Conservation (phyloP, 2,329 filamentous ascomycete genomes). For the Cladosporium velox region DNA sequence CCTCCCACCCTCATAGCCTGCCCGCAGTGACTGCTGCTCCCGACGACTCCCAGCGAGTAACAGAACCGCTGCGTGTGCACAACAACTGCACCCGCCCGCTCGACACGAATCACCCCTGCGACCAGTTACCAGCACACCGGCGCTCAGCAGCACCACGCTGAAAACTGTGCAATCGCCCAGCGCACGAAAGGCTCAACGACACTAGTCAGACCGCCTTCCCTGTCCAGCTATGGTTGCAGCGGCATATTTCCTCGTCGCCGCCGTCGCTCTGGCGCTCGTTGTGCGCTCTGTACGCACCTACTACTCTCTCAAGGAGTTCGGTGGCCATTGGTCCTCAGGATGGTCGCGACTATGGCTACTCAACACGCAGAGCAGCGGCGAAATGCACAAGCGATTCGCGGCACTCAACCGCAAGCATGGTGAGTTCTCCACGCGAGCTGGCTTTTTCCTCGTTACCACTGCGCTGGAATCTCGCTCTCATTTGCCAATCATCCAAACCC, state of each 20-base stretch:
- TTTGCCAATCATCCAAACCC: neutral
- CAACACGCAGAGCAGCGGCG: slow-evolving; percentile 38
- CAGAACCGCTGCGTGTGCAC: neutral
- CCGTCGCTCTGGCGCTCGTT: slow-evolving; percentile 29
- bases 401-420: slow-evolving; percentile 42
- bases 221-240: slow-evolving; percentile 29
- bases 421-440: slow-evolving; percentile 28
- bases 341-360: slow-evolving; percentile 45
- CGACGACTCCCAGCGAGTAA: neutral
- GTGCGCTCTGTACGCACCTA: slow-evolving; percentile 36
- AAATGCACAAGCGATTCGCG: slow-evolving; percentile 43
- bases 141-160: slow-evolving; percentile 9
- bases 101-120: slow-evolving; percentile 8
- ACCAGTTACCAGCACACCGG: slow-evolving; percentile 12
- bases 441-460: slow-evolving; percentile 18
- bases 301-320: slow-evolving; percentile 38
- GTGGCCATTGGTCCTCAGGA: slow-evolving; percentile 41
- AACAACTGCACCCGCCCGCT: slow-evolving; percentile 14
- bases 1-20: neutral
- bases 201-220: slow-evolving; percentile 16
- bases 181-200: slow-evolving; percentile 4
- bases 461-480: slow-evolving; percentile 11
- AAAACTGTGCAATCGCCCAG: slow-evolving; percentile 13
- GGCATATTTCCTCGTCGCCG: slow-evolving; percentile 28
- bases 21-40: slow-evolving; percentile 1